Evolutionary conservation across 257 asterid species (phyloP), one percentile per base, ranked within the genome.

Genomic region (Solanum chaucha): DNA sequence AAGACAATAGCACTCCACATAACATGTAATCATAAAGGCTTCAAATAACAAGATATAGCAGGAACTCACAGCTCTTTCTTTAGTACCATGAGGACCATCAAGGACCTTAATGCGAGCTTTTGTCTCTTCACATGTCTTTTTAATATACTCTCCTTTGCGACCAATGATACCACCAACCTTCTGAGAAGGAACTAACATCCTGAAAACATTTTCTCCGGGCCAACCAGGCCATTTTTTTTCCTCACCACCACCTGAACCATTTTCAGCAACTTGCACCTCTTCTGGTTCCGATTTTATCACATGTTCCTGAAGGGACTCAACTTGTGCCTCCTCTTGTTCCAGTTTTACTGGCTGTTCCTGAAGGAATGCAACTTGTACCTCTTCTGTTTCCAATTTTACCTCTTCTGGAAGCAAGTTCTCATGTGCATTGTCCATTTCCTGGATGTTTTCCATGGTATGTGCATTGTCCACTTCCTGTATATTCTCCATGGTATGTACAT

Each of bases 141-240:
- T 94, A 26, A 94, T 93, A 82, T 86, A 92, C 91, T 94, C 98
- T 64, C 98, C 98, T 91, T 91, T 93, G 81, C 96, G 95, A 11
- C 98, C 98, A 88, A 94, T 93, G 87, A 94, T 93, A 83, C 96
- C 92, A 58, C 98, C 98, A 86, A 94, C 98, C 88, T 89, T 94
- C 89, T 92, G 94, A 74, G 86, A 94, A 80, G 96, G 96, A 81
- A 94, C 94, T 86, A 94, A 86, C 91, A 94, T 88, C 89, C 98
- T 90, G 82, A 93, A 94, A 38, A 93, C 94, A 40, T 93, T 94
- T 89, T 94, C 98, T 85, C 98, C 96, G 10, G 98, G 98, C 98
- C 98, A 94, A 84, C 98, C 98, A 80, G 98, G 98, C 98, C 98
- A 94, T 83, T 84, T 93, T 91, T 92, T 94, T 87, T 90, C 96